Evolutionary conservation across 2,329 filamentous ascomycete genomes (phyloP).

Genomic region (Neonectria hederae): DNA sequence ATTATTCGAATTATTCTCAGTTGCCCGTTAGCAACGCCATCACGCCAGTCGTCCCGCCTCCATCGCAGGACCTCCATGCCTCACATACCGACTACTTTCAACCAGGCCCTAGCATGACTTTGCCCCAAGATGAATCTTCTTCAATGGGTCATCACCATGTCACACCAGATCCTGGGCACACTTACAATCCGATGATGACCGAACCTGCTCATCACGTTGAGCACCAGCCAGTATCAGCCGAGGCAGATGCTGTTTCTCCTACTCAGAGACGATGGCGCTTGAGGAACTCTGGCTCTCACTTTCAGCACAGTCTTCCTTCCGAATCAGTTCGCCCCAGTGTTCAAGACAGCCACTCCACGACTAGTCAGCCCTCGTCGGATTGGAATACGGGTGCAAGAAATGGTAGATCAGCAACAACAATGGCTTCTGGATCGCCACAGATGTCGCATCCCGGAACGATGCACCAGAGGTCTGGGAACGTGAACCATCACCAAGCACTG

Average conservation of each 20-base stretch:
- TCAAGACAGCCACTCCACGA: conserved; percentile 16
- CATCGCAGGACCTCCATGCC: conserved; percentile 30
- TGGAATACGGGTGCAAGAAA: conserved; percentile 23
- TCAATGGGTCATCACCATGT: conserved; percentile 28
- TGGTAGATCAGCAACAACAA: conserved; percentile 8
- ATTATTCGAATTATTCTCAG: conserved; percentile 41
- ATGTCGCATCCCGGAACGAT: conserved; percentile 19
- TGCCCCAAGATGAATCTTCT: conserved; percentile 39
- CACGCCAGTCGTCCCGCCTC: conserved; percentile 34
- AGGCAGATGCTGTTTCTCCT: conserved; percentile 17
- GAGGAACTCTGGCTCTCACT: conserved; percentile 10
- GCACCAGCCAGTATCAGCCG: conserved; percentile 12
- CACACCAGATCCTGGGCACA: conserved; percentile 12
- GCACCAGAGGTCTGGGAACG: conserved; percentile 13
- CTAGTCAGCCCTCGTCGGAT: conserved; percentile 27
- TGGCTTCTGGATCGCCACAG: conserved; percentile 29
- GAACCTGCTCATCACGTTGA: conserved; percentile 26
- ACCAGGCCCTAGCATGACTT: conserved; percentile 37
- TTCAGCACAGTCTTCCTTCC: conserved; percentile 32
- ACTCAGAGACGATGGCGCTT: conserved; percentile 28
- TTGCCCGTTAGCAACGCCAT: conserved; percentile 44
- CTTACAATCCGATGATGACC: conserved; percentile 21
- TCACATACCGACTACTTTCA: conserved; percentile 43
- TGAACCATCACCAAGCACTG: conserved; percentile 18
- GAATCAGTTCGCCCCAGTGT: conserved; percentile 18